Conservation (phyloP, 352 stramenopile genomes). For the Blastocystis sp. region DNA sequence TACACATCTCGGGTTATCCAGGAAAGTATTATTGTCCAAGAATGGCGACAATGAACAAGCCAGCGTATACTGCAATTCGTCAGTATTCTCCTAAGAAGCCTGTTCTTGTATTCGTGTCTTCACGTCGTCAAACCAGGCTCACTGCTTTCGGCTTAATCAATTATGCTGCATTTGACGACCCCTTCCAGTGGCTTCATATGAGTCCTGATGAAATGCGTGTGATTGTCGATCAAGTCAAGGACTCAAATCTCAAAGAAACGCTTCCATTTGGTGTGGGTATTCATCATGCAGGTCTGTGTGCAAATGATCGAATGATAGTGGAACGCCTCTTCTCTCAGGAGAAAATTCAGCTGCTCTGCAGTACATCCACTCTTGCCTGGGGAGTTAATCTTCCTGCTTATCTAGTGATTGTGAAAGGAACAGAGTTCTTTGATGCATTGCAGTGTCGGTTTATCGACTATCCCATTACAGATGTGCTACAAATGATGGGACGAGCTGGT, state of each 20-base stretch:
- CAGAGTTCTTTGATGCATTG: conserved; percentile 91
- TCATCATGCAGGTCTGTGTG: conserved; percentile 86
- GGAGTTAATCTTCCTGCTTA: conserved; percentile 81
- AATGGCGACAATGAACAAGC: conserved; percentile 99
- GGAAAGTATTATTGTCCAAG: conserved; percentile 89
- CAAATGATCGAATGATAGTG: conserved; percentile 87
- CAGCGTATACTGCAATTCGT: conserved; percentile 93
- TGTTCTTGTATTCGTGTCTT: conserved; percentile 96
- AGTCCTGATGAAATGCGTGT: conserved; percentile 83
- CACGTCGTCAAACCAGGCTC: conserved; percentile 90
- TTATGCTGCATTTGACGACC: conserved; percentile 81
- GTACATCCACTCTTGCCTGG: conserved; percentile 87
- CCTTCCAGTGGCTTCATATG: conserved; percentile 88
- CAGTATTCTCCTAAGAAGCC: conserved; percentile 88
- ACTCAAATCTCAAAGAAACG: conserved; percentile 88
- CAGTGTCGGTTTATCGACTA: conserved; percentile 92
- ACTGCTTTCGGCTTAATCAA: conserved; percentile 95
- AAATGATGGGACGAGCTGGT: conserved; percentile 93
- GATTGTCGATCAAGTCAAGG: conserved; percentile 82
- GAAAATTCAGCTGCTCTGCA: conserved; percentile 89
- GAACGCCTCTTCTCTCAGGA: conserved; percentile 90
- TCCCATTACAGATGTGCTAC: conserved; percentile 93
- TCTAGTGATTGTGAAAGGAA: conserved; percentile 97
- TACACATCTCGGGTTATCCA: conserved; percentile 86
- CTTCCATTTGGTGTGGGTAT: conserved; percentile 94